Conservation (phyloP, 129 eudicot species). For the Centella asiatica region DNA sequence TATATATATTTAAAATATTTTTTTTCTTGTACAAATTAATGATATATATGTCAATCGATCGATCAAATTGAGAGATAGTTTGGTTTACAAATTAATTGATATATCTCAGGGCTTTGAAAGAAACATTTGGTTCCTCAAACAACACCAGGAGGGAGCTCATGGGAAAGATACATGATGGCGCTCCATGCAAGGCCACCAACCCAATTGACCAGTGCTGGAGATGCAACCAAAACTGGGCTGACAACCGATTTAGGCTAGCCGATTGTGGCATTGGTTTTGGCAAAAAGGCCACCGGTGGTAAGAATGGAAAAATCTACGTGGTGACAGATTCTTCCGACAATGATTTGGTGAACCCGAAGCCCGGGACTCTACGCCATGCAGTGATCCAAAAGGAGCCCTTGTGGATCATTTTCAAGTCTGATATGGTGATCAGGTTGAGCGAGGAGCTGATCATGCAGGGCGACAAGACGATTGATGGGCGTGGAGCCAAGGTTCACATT, state of each 20-base stretch:
- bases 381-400: slow-evolving; percentile 64
- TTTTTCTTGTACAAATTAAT: neutral
- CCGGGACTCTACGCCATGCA: slow-evolving; percentile 77
- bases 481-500: slow-evolving; percentile 57
- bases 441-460: slow-evolving; percentile 58
- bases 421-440: slow-evolving; percentile 47
- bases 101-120: neutral
- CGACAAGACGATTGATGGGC: slow-evolving; percentile 75
- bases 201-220: slow-evolving; percentile 76
- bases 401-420: slow-evolving; percentile 54
- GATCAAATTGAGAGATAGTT: no score
- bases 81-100: neutral
- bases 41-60: no score
- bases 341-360: slow-evolving; percentile 47
- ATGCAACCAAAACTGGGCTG: slow-evolving; percentile 63
- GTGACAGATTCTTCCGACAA: slow-evolving; percentile 48
- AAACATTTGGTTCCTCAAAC: slow-evolving; percentile 12
- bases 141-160: slow-evolving; percentile 40
- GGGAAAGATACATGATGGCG: slow-evolving; percentile 24
- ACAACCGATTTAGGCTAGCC: slow-evolving; percentile 47
- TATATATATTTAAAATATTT: slow-evolving; percentile 10
- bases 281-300: slow-evolving; percentile 52
- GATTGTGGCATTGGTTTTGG: slow-evolving; percentile 82
- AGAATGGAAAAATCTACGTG: slow-evolving; percentile 43
- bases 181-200: slow-evolving; percentile 58